Evolutionary conservation across 1,284 basidiomycete genomes (phyloP).

Genomic region (Xanthoconium separans): DNA sequence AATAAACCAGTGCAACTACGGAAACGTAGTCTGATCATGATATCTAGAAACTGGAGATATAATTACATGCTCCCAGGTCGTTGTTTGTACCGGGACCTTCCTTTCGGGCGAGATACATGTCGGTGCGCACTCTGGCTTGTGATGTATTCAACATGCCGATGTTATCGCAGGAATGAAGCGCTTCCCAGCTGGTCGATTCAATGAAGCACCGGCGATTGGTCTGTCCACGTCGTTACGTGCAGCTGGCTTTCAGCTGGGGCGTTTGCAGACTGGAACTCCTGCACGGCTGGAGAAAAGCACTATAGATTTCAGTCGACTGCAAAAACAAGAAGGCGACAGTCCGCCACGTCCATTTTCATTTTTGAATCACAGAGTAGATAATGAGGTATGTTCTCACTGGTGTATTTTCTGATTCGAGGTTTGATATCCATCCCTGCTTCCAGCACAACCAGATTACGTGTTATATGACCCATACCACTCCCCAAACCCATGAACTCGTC

Average conservation of each 20-base stretch:
- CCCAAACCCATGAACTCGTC: constrained; percentile 71
- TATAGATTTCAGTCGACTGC: constrained; percentile 65
- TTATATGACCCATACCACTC: constrained; percentile 73
- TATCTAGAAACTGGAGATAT: constrained; percentile 69
- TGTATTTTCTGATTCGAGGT: not conserved
- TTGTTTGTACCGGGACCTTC: constrained; percentile 90
- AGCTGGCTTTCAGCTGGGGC: constrained; percentile 79
- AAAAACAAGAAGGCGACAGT: constrained; percentile 59
- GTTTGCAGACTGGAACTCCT: constrained; percentile 89
- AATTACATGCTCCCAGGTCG: constrained; percentile 76
- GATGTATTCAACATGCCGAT: not conserved
- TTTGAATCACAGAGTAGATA: constrained; percentile 48
- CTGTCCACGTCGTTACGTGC: constrained; percentile 72
- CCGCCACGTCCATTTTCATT: constrained; percentile 64
- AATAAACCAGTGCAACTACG: constrained; percentile 11
- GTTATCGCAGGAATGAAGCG: constrained; percentile 59
- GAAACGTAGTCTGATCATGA: constrained; percentile 1
- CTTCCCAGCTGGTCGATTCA: constrained; percentile 81
- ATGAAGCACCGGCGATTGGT: constrained; percentile 71
- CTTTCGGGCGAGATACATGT: constrained; percentile 88
- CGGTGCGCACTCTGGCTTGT: constrained; percentile 43
- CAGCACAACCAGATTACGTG: constrained; percentile 74
- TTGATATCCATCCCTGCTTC: not conserved
- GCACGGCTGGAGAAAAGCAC: constrained; percentile 71
- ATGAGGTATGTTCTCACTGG: constrained; percentile 40